Evolutionary conservation across 164 flowering plant genomes (phyloP), one percentile per base, ranked within the genome.

Genomic region (Chimonanthus praecox): DNA sequence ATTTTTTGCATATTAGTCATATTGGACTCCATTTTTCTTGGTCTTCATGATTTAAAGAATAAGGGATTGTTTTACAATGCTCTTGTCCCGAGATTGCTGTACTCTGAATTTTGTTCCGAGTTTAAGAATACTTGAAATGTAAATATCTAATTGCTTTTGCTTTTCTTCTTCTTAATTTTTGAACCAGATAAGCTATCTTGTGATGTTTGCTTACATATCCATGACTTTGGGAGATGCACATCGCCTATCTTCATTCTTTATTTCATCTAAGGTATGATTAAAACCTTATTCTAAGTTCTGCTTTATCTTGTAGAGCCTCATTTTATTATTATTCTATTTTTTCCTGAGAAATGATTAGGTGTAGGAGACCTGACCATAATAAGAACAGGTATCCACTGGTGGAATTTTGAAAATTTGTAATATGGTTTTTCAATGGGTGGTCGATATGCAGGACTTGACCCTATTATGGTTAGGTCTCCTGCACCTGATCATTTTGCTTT

Each of bases 201-300:
- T 96, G 82, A 94, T 96, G 99, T 96, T 96, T 84, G 97, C 92
- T 64, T 94, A 96, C 77, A 92, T 96, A 80, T 96, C 99, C 49
- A 77, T 94, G 77, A 88, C 97, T 65, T 80, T 96, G 83, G 99
- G 99, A 6, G 98, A 91, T 80, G 66, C 84, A 64, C 88, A 89
- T 79, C 90, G 76, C 65, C 73, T 94, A 58, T 83, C 94, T 73
- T 84, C 97, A 2, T 85, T 86, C 75, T 90, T 81, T 72, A 83
- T 94, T 75, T 87, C 95, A 61, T 92, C 99, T 5, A 96, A 94
- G 99, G 99, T 96, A 90, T 75, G 73, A 44, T 44, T 58, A 71
- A n/a, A 8, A 74, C 58, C 58, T 18, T 47, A 6, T 3, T 46
- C 70, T 43, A 16, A 47, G 9, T 2, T 75, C 47, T 61, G 49